phyloP scores from a whole-genome alignment of 2,329 filamentous ascomycete genomes.

The Curvularia hawaiiensis region DNA sequence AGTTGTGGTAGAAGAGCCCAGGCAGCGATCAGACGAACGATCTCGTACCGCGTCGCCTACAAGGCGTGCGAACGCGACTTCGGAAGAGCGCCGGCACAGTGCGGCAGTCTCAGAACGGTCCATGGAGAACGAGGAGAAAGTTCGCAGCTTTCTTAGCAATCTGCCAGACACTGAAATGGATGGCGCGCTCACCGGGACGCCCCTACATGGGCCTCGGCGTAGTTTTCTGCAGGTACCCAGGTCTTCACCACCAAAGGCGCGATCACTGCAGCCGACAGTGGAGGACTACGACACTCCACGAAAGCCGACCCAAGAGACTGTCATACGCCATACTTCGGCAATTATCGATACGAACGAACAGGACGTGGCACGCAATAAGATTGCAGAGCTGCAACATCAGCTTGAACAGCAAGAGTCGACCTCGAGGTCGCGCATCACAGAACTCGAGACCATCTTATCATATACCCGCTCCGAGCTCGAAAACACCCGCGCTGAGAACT shows the following conservation, averaged over 20 bases:
- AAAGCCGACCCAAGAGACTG: constrained; percentile 43
- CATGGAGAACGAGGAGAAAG: constrained; percentile 47
- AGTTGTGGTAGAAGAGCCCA: constrained; percentile 22
- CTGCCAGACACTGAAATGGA: constrained; percentile 44
- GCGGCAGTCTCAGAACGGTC: constrained; percentile 37
- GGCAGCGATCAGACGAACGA: constrained; percentile 7
- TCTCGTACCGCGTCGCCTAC: constrained; percentile 26
- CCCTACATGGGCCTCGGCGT: constrained; percentile 30
- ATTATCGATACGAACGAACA: constrained; percentile 17
- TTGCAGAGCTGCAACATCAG: constrained; percentile 32
- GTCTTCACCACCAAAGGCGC: constrained; percentile 33
- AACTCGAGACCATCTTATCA: constrained; percentile 43
- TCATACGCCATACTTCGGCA: constrained; percentile 38
- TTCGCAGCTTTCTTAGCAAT: constrained; percentile 46
- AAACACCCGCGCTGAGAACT: constrained; percentile 32
- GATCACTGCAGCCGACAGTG: constrained; percentile 43
- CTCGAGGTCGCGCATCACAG: constrained; percentile 39
- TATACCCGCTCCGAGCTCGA: constrained; percentile 44
- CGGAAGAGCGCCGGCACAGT: constrained; percentile 28
- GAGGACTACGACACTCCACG: constrained; percentile 46
- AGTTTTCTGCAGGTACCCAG: constrained; percentile 38
- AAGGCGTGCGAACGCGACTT: constrained; percentile 31
- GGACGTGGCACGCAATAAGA: constrained; percentile 21
- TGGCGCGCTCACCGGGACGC: constrained; percentile 33
- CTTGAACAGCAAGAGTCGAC: constrained; percentile 36